Conservation (phyloP, 2,329 filamentous ascomycete genomes). For the Monosporascus cannonballus region DNA sequence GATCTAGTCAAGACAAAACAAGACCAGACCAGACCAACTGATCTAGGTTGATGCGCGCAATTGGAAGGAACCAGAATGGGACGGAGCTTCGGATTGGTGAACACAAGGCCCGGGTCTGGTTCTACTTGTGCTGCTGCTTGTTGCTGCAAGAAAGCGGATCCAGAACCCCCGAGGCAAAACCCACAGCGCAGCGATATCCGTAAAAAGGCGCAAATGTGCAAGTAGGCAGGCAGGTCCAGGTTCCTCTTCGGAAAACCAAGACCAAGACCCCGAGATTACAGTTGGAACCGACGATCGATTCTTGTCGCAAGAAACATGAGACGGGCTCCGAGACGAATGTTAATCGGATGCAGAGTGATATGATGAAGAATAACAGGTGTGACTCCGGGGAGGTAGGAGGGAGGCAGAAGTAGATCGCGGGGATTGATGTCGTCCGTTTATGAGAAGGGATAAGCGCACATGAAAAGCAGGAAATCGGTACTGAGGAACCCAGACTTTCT, state of each 20-base stretch:
- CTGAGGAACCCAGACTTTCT: too few relatives aligned
- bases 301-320: not conserved
- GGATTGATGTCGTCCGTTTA: not conserved
- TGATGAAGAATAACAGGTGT: too few relatives aligned
- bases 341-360: not conserved
- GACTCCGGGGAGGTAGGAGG: too few relatives aligned
- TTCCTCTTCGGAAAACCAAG: not conserved
- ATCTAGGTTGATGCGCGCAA: not conserved
- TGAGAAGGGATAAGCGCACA: not conserved
- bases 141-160: not conserved
- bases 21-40: not conserved
- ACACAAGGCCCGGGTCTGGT: not conserved
- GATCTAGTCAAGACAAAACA: not conserved
- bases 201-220: not conserved
- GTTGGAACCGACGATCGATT: not conserved
- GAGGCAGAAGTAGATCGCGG: too few relatives aligned
- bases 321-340: not conserved
- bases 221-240: not conserved
- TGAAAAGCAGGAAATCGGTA: not conserved
- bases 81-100: not conserved
- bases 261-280: not conserved
- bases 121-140: not conserved
- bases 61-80: not conserved
- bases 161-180: not conserved
- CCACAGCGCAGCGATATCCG: not conserved